Conservation (phyloP, 1,284 basidiomycete species). For the Anthracocystis panici-leucophaei region DNA sequence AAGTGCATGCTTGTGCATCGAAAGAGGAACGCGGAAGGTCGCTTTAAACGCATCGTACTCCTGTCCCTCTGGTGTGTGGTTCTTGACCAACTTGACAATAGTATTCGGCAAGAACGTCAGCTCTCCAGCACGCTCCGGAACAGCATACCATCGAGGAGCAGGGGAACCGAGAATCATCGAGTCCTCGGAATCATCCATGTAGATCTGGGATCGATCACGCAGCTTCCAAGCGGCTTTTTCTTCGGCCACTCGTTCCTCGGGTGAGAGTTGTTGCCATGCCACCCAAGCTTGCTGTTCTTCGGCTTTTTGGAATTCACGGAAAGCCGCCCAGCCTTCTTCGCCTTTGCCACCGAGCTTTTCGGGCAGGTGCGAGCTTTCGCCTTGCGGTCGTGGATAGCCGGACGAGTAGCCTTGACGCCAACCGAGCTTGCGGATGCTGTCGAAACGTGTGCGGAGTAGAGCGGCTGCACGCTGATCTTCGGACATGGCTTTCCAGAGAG, state of each 20-base stretch:
- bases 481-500: constrained; percentile 42
- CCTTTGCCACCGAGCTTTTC: constrained; percentile 20
- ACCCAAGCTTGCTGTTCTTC: constrained; percentile 60
- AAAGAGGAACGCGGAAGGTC: constrained; percentile 86
- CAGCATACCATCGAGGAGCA: constrained; percentile 61
- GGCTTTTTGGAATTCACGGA: constrained; percentile 32
- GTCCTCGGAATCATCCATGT: constrained; percentile 62
- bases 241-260: constrained; percentile 48
- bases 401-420: constrained; percentile 67
- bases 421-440: constrained; percentile 60
- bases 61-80: constrained; percentile 80
- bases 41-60: constrained; percentile 94
- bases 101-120: constrained; percentile 90
- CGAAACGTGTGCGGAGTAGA: constrained; percentile 44
- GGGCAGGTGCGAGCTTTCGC: constrained; percentile 27
- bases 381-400: constrained; percentile 55
- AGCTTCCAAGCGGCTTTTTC: constrained; percentile 60
- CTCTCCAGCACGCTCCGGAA: constrained; percentile 73
- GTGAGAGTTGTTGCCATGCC: constrained; percentile 54
- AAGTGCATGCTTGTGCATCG: constrained; percentile 90
- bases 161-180: constrained; percentile 43
- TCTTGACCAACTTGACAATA: constrained; percentile 84
- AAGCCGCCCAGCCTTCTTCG: constrained; percentile 34
- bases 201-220: constrained; percentile 64
- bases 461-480: constrained; percentile 32